Evolutionary conservation across 352 stramenopile species (phyloP).

Genomic region (Phytophthora citricola): DNA sequence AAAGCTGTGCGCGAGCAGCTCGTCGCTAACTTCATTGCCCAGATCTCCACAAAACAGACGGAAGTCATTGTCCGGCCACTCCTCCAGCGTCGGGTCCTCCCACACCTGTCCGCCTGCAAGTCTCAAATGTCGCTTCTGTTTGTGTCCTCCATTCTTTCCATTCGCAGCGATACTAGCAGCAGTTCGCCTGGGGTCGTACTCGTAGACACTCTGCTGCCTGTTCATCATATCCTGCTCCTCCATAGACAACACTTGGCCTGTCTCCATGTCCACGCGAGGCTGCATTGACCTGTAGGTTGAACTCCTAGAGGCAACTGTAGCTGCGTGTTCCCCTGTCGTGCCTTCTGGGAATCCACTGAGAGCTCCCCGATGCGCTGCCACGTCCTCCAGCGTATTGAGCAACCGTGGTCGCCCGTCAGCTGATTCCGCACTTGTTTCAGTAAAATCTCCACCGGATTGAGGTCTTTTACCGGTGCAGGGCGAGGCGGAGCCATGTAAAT

Average conservation of each 20-base stretch:
- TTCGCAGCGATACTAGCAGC: constrained; percentile 37
- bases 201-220: constrained; percentile 85
- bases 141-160: constrained; percentile 13
- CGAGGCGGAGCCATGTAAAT: constrained; percentile 78
- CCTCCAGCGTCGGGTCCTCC: constrained; percentile 91
- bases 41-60: constrained; percentile 96
- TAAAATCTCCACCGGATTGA: neutral
- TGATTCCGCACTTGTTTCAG: neutral
- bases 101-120: constrained; percentile 90
- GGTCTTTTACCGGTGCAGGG: constrained; percentile 49
- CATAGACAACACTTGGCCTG: constrained; percentile 61
- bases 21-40: constrained; percentile 92
- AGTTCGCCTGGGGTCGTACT: constrained; percentile 73
- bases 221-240: constrained; percentile 87
- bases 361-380: constrained; percentile 59
- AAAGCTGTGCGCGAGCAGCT: constrained; percentile 85
- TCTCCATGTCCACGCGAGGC: constrained; percentile 71
- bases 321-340: constrained; percentile 57
- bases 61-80: constrained; percentile 98
- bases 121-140: constrained; percentile 65
- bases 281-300: constrained; percentile 36
- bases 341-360: constrained; percentile 72
- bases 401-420: constrained; percentile 26
- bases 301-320: neutral
- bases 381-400: constrained; percentile 57